Percentiles rank a stretch among this genome's conserved stretches.
phyloP scores from a whole-genome alignment of 768 basidiomycete genomes.

The Boletellus ananiceps region DNA sequence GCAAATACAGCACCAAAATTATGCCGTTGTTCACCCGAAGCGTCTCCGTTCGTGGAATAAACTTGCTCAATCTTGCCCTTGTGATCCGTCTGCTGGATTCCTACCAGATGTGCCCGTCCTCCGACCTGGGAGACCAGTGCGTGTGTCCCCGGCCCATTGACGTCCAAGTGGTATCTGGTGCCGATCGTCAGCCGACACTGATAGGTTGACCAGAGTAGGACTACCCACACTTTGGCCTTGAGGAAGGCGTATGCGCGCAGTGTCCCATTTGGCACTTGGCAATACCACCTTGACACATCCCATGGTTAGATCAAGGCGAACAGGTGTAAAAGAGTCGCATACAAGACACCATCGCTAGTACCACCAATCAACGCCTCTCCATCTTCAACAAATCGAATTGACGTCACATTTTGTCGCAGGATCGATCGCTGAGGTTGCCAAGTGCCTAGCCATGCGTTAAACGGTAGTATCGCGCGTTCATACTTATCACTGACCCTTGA shows the following conservation, averaged over 20 bases:
- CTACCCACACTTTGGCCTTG: slow-evolving; percentile 52
- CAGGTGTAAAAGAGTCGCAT: slow-evolving; percentile 18
- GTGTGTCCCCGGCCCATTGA: slow-evolving; percentile 45
- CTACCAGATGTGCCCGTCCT: slow-evolving; percentile 48
- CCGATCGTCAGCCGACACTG: slow-evolving; percentile 8
- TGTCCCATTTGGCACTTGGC: slow-evolving; percentile 63
- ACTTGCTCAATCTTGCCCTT: slow-evolving; percentile 51
- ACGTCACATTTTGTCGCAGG: slow-evolving; percentile 57
- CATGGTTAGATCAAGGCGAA: slow-evolving; percentile 8
- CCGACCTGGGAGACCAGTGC: slow-evolving; percentile 50
- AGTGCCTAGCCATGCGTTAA: slow-evolving; percentile 37
- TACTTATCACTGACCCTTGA: slow-evolving; percentile 40
- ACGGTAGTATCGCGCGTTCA: background rate
- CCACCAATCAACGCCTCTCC: slow-evolving; percentile 64
- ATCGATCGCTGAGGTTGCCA: slow-evolving; percentile 67
- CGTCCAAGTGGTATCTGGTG: slow-evolving; percentile 49
- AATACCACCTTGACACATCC: slow-evolving; percentile 51
- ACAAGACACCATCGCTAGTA: slow-evolving; percentile 68
- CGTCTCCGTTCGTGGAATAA: slow-evolving; percentile 41
- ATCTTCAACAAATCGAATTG: slow-evolving; percentile 58
- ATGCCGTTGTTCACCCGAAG: slow-evolving; percentile 27
- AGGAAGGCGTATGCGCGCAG: slow-evolving; percentile 57
- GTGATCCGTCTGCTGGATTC: slow-evolving; percentile 44
- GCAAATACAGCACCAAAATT: slow-evolving; percentile 52
- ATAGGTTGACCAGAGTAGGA: background rate